These are phyloP conservation scores for Phytophthora macrochlamydospora DNA, from an alignment of 352 stramenopile species.

Conservation along the genomic window DNA sequence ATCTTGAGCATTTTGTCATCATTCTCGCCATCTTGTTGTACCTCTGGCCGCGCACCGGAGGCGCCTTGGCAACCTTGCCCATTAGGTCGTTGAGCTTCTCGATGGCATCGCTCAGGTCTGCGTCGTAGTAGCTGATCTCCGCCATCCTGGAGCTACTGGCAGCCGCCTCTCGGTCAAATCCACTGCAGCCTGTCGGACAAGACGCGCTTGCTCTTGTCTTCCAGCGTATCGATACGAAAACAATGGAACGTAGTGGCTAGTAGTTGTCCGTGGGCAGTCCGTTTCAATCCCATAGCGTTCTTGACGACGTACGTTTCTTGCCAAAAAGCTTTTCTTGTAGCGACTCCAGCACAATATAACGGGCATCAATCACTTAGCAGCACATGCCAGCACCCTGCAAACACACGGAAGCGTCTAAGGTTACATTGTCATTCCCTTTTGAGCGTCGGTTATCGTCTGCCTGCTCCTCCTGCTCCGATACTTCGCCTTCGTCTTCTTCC, in stretches of 20 bases:
- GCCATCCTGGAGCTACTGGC: slow-evolving; percentile 45
- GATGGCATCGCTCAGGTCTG: slow-evolving; percentile 82
- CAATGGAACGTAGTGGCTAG: slow-evolving; percentile 1
- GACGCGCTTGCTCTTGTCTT: slow-evolving; percentile 3
- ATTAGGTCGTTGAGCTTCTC: slow-evolving; percentile 88
- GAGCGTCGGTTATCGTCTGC: slow-evolving; percentile 30
- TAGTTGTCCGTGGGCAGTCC: slow-evolving; percentile 15
- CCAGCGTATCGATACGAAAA: not conserved
- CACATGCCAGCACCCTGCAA: slow-evolving; percentile 6
- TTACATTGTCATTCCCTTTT: slow-evolving; percentile 40
- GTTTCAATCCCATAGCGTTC: slow-evolving; percentile 21
- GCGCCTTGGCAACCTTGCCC: slow-evolving; percentile 82
- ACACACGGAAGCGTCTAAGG: slow-evolving; percentile 39
- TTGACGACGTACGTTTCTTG: slow-evolving; percentile 26
- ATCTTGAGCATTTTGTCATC: too few relatives aligned
- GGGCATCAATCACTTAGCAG: slow-evolving; percentile 1
- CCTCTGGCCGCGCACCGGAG: slow-evolving; percentile 72
- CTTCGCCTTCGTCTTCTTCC: slow-evolving; percentile 21
- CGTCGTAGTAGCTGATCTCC: slow-evolving; percentile 90
- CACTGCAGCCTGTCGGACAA: slow-evolving; percentile 6
- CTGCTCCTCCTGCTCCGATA: slow-evolving; percentile 7
- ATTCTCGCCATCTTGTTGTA: slow-evolving; percentile 8
- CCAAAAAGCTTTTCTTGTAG: slow-evolving; percentile 27
- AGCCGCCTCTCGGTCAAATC: not conserved
- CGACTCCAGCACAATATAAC: not conserved